These are phyloP conservation scores for Malus sylvestris DNA, from an alignment of 306 rosid species.

Conservation along the genomic window DNA sequence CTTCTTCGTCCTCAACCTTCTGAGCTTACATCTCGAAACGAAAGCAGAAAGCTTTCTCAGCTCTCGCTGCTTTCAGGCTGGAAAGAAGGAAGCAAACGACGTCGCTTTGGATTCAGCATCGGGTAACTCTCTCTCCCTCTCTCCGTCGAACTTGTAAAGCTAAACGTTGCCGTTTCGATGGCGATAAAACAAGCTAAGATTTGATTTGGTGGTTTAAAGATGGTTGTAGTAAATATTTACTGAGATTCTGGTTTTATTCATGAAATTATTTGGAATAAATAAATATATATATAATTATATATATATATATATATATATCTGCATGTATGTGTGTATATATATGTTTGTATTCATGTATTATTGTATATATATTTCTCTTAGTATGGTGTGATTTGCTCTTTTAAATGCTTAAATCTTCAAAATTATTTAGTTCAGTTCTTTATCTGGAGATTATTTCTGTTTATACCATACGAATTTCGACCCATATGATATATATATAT, in stretches of 20 bases:
- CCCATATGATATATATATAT: too few species aligned
- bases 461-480: background rate
- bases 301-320: too few species aligned
- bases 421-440: background rate
- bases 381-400: background rate
- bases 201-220: background rate
- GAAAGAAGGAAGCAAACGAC: background rate
- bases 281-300: too few species aligned
- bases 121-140: background rate
- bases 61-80: background rate
- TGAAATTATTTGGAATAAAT: background rate
- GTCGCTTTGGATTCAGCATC: background rate
- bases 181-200: background rate
- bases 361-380: background rate
- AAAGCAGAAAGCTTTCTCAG: background rate
- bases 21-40: background rate
- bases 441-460: background rate
- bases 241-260: background rate
- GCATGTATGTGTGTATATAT: too few species aligned
- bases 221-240: background rate
- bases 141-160: background rate
- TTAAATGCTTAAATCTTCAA: background rate
- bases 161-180: background rate
- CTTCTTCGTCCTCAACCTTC: background rate
- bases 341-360: too few species aligned